Conservation (phyloP, 2,329 filamentous ascomycete genomes). For the Teratosphaeria nubilosa region DNA sequence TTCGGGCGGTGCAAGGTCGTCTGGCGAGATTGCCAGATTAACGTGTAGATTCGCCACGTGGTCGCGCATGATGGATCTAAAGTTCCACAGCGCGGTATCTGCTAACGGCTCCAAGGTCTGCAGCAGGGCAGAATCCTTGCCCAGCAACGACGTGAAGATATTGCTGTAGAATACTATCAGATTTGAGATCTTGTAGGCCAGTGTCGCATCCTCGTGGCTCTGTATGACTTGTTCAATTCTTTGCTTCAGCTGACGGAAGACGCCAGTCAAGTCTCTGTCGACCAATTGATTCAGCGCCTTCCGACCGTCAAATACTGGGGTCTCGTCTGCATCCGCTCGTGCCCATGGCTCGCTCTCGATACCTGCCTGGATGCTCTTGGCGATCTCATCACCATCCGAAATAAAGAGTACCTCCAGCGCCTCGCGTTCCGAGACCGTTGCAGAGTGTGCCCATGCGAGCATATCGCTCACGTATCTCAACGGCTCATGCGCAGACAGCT, state of each 20-base stretch:
- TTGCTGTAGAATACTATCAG: constrained; percentile 78
- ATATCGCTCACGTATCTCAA: constrained; percentile 91
- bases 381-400: constrained; percentile 79
- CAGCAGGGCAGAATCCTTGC: constrained; percentile 56
- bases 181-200: constrained; percentile 84
- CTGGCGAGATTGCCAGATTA: constrained; percentile 58
- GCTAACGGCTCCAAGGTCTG: constrained; percentile 60
- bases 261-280: constrained; percentile 72
- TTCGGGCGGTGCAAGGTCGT: constrained; percentile 65
- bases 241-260: constrained; percentile 75
- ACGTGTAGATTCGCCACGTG: constrained; percentile 64
- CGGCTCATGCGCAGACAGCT: constrained; percentile 84
- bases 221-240: constrained; percentile 86
- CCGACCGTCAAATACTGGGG: constrained; percentile 62
- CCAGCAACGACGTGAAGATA: constrained; percentile 74
- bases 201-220: constrained; percentile 78
- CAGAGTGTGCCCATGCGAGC: constrained; percentile 93
- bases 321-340: constrained; percentile 45
- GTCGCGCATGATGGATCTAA: constrained; percentile 71
- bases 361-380: constrained; percentile 68
- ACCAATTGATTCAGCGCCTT: constrained; percentile 78
- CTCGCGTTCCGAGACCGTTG: constrained; percentile 86
- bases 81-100: constrained; percentile 69
- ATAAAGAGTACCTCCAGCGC: constrained; percentile 87
- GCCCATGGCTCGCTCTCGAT: constrained; percentile 74